Evolutionary conservation across 1,284 basidiomycete species (phyloP).

Genomic region (Ceratobasidium sp.): DNA sequence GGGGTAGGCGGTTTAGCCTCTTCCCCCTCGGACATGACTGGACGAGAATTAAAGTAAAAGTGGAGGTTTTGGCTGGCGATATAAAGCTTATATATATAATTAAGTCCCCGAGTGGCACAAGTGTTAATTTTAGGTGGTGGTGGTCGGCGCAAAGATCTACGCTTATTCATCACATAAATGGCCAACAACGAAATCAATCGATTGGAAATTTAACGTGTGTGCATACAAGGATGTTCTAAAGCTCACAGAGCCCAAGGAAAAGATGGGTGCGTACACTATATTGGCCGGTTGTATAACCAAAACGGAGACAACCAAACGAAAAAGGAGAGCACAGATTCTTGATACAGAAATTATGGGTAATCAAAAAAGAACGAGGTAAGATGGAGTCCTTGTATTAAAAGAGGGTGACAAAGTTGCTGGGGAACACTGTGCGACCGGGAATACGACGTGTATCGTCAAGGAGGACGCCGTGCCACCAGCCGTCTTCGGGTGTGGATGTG

Average conservation of each 20-base stretch:
- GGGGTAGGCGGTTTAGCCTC: constrained; percentile 23
- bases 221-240: not conserved
- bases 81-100: no score
- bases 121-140: not conserved
- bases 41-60: constrained; percentile 11
- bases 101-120: not conserved
- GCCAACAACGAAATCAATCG: not conserved
- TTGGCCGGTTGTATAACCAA: not conserved
- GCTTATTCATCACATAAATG: constrained; percentile 4
- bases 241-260: no score
- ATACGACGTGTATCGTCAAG: constrained; percentile 82
- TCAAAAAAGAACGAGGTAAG: not conserved
- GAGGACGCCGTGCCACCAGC: constrained; percentile 90
- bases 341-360: constrained; percentile 12
- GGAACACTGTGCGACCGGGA: constrained; percentile 83
- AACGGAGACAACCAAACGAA: constrained; percentile 11
- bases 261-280: not conserved
- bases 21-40: constrained; percentile 16
- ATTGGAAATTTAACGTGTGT: constrained; percentile 11
- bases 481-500: constrained; percentile 87
- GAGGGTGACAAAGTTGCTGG: constrained; percentile 86
- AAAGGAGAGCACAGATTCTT: not conserved
- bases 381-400: constrained; percentile 54
- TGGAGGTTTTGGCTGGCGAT: not conserved
- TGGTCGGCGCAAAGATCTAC: not conserved